Evolutionary conservation across 2,329 filamentous ascomycete genomes (phyloP).

Genomic region (Colletotrichum higginsianum): DNA sequence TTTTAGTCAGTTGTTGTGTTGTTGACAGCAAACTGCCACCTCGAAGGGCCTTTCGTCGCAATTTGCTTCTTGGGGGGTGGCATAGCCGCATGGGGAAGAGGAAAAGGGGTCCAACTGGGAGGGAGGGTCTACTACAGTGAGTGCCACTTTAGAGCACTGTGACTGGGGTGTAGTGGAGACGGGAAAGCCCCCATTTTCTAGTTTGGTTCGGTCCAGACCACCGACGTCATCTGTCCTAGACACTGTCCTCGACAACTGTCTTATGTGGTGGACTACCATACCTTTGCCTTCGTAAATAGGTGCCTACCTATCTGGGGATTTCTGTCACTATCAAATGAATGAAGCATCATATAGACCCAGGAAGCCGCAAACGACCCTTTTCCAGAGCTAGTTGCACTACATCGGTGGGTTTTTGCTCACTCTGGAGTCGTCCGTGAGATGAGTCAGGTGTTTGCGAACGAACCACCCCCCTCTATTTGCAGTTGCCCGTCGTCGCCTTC

Average conservation of each 20-base stretch:
- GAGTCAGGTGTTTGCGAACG: not conserved
- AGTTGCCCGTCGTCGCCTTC: not conserved
- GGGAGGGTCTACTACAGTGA: conserved; percentile 8
- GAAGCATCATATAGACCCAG: not conserved
- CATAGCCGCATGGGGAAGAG: conserved; percentile 8
- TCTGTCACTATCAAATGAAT: too few relatives aligned
- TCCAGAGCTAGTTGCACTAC: not conserved
- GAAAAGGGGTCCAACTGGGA: conserved; percentile 36
- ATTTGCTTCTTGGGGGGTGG: conserved; percentile 8
- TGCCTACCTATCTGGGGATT: not conserved
- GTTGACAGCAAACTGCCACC: conserved; percentile 5
- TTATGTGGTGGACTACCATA: too few relatives aligned
- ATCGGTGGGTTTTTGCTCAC: not conserved
- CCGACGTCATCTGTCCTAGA: conserved; percentile 35
- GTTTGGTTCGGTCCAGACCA: conserved; percentile 35
- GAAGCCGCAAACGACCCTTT: not conserved
- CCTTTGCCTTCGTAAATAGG: too few relatives aligned
- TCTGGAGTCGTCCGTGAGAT: not conserved
- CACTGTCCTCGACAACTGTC: not conserved
- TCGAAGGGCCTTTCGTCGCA: conserved; percentile 5
- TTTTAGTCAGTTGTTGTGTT: not conserved
- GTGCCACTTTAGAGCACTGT: not conserved
- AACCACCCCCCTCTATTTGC: not conserved
- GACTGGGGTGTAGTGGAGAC: conserved; percentile 1
- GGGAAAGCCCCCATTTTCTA: not conserved